Evolutionary conservation across 2,329 filamentous ascomycete genomes (phyloP).

Genomic region (Teratosphaeria viscida): DNA sequence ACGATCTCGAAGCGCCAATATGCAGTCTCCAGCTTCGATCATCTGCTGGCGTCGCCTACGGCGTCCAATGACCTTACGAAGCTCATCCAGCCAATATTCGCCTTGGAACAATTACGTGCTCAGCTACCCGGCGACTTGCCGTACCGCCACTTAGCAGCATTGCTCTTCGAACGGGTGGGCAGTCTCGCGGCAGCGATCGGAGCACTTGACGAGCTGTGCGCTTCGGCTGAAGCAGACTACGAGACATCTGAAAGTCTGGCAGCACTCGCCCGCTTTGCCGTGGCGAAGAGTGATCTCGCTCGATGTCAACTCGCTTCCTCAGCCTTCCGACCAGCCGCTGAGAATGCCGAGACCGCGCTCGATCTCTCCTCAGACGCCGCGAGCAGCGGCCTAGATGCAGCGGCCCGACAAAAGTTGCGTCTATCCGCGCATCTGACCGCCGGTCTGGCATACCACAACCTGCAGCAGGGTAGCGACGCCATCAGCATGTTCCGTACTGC

Average conservation of each 20-base stretch:
- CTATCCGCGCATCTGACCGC: conserved; percentile 79
- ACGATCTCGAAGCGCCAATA: conserved; percentile 68
- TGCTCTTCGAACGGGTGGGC: conserved; percentile 72
- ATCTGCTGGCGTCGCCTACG: conserved; percentile 51
- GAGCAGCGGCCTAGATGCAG: conserved; percentile 49
- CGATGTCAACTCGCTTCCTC: conserved; percentile 66
- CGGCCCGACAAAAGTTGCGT: conserved; percentile 58
- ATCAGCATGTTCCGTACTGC: conserved; percentile 72
- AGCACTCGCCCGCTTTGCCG: conserved; percentile 64
- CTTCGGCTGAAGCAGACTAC: conserved; percentile 66
- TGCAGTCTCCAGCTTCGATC: conserved; percentile 70
- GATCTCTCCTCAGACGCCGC: conserved; percentile 65
- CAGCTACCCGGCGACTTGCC: conserved; percentile 61
- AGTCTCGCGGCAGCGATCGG: conserved; percentile 55
- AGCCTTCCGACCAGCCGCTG: conserved; percentile 57
- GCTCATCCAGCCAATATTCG: conserved; percentile 80
- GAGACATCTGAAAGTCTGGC: conserved; percentile 69
- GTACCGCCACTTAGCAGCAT: conserved; percentile 65
- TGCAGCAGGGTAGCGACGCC: conserved; percentile 53
- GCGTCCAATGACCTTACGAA: conserved; percentile 43
- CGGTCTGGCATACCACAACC: conserved; percentile 71
- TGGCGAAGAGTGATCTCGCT: conserved; percentile 78
- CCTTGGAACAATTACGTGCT: conserved; percentile 66
- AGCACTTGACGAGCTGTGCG: conserved; percentile 56
- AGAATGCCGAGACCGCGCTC: conserved; percentile 71